phyloP scores from a whole-genome alignment of 1,139 yeast species.

The Kazachstania sp. region DNA sequence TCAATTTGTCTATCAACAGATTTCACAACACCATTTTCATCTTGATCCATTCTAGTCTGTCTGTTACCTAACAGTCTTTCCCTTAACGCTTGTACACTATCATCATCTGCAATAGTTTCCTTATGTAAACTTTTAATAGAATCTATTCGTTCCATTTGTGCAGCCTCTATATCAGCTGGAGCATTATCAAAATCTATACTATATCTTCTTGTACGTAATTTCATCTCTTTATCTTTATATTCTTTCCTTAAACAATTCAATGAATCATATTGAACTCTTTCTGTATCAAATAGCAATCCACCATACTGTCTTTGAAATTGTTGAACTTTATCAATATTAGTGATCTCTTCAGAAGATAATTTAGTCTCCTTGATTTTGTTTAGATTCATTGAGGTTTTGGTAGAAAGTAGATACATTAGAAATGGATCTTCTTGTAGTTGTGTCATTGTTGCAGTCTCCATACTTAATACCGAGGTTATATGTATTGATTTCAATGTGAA shows the following conservation, averaged over 20 bases:
- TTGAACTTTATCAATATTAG: neutral
- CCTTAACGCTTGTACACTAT: slow-evolving; percentile 27
- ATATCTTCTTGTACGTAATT: slow-evolving; percentile 17
- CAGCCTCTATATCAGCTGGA: slow-evolving; percentile 1
- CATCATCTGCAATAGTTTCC: slow-evolving; percentile 6
- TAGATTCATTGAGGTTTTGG: slow-evolving; percentile 16
- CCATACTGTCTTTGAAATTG: slow-evolving; percentile 10
- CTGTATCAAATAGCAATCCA: slow-evolving; percentile 9
- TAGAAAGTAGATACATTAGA: slow-evolving; percentile 12
- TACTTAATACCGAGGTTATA: too few relatives aligned
- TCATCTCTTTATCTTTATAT: slow-evolving; percentile 14
- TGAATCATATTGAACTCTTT: slow-evolving; percentile 4
- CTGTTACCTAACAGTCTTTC: slow-evolving; percentile 27
- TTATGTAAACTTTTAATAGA: neutral
- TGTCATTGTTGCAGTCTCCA: too few relatives aligned
- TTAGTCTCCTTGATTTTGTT: neutral
- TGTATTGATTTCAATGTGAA: too few relatives aligned
- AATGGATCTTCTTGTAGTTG: slow-evolving; percentile 10
- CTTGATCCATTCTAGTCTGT: slow-evolving; percentile 5
- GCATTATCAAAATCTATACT: slow-evolving; percentile 28
- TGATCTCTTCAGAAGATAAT: neutral
- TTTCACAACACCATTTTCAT: slow-evolving; percentile 12
- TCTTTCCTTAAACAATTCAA: slow-evolving; percentile 1
- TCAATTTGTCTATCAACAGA: slow-evolving; percentile 31
- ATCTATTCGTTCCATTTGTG: neutral